Base-by-base conservation (phyloP, 139 green algal genomes). In the Chlorella sp. region DNA sequence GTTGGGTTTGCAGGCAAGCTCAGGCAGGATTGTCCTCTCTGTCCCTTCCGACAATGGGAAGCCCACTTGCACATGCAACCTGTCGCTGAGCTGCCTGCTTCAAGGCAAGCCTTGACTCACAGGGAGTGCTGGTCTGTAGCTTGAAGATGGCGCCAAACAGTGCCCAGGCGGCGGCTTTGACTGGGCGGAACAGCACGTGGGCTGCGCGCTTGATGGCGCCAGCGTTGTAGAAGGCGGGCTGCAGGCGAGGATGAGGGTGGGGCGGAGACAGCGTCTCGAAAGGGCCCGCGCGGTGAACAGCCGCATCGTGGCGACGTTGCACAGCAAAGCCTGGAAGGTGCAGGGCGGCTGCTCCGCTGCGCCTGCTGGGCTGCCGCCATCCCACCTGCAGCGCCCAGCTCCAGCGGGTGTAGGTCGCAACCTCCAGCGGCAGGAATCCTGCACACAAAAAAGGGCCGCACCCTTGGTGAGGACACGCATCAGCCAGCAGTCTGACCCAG, bases 321-420 rank as follows among this genome's bases (percentile, higher is more conserved):
- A n/a, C n/a, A n/a, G n/a, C n/a, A n/a, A n/a, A n/a, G n/a, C n/a
- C n/a, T n/a, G n/a, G n/a, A n/a, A n/a, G n/a, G n/a, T n/a, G n/a
- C n/a, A n/a, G n/a, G n/a, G n/a, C n/a, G n/a, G n/a, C n/a, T n/a
- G n/a, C n/a, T n/a, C n/a, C n/a, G n/a, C n/a, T n/a, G n/a, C n/a
- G n/a, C n/a, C n/a, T n/a, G n/a, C n/a, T n/a, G n/a, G n/a, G n/a
- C n/a, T n/a, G 7, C 46, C 11, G 8, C 11, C 7, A 11, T 54
- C 14, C 24, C 14, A 60, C 51, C 51, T 60, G 51, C 75, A 81
- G 51, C 2, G 75, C 75, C 75, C 75, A 81, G 51, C 30, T 46
- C 75, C 75, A 81, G 75, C 75, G 75, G 2, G 75, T 81, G 75
- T 81, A 81, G 74, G 26, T 81, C 17, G 51, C 75, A 81, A 69